These are phyloP conservation scores for Orychophragmus violaceus DNA, from an alignment of 345 rosid species.

Conservation along the genomic window DNA sequence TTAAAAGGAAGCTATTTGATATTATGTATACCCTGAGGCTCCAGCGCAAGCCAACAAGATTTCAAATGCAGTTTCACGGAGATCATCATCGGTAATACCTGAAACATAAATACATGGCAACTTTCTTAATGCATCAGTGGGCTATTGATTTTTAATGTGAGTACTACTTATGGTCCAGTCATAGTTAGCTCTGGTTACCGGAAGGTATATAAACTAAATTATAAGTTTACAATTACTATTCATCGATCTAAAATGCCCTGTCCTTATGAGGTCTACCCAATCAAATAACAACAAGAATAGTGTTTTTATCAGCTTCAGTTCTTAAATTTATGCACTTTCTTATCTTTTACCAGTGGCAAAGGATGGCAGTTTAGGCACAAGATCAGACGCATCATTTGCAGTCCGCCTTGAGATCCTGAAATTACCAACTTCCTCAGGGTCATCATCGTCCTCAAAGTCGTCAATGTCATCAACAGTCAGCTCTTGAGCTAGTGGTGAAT, in stretches of 20 bases:
- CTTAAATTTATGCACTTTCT: background rate
- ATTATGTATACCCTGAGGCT: slow-evolving; percentile 69
- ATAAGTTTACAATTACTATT: background rate
- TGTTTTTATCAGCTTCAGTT: background rate
- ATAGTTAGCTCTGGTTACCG: background rate
- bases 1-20: slow-evolving; percentile 3
- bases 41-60: slow-evolving; percentile 96
- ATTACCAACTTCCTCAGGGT: slow-evolving; percentile 54
- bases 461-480: slow-evolving; percentile 98
- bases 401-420: slow-evolving; percentile 66
- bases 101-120: slow-evolving; percentile 16
- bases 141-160: background rate
- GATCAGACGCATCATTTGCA: slow-evolving; percentile 63
- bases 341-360: slow-evolving; percentile 70
- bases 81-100: slow-evolving; percentile 91
- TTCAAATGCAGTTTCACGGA: slow-evolving; percentile 93
- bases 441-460: slow-evolving; percentile 85
- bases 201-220: background rate
- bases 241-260: background rate
- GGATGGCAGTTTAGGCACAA: slow-evolving; percentile 65
- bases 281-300: background rate
- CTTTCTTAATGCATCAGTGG: background rate
- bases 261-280: background rate
- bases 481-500: slow-evolving; percentile 63
- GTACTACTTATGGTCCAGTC: background rate